Conservation (phyloP, 305 asterid genomes). For the Solanum aculeatissimum region DNA sequence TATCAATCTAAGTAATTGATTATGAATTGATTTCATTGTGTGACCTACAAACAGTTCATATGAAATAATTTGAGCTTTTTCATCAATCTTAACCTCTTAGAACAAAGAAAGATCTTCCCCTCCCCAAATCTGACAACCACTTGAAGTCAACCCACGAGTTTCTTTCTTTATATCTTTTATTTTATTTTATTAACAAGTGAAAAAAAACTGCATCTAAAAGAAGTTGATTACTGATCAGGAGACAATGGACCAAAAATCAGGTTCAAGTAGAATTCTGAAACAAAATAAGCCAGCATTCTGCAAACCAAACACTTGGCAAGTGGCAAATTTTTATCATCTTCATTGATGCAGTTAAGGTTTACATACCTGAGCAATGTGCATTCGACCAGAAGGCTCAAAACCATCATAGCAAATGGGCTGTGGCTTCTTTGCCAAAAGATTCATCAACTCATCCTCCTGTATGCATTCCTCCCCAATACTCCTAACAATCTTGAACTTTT, state of each 20-base stretch:
- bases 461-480: conserved; percentile 90
- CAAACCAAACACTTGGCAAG: background rate
- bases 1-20: background rate
- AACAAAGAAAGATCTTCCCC: background rate
- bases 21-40: background rate
- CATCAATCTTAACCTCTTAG: background rate
- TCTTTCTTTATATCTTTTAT: background rate
- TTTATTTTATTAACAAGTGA: background rate
- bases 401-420: conserved; percentile 76
- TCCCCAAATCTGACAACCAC: background rate
- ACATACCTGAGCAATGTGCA: conserved; percentile 91
- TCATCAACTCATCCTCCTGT: conserved; percentile 70
- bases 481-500: conserved; percentile 49
- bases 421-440: conserved; percentile 55
- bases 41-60: background rate
- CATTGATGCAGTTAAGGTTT: background rate
- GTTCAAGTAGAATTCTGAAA: background rate
- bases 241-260: background rate
- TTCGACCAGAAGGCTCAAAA: conserved; percentile 88
- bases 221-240: background rate
- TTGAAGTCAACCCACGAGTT: background rate
- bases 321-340: background rate
- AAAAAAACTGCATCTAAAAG: background rate
- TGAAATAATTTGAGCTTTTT: background rate
- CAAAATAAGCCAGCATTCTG: background rate